A percentile compares a stretch with the other conserved stretches of the same genome.
Evolutionary conservation across 257 asterid species (phyloP).

Genomic region (Jaltomata sinuosa): DNA sequence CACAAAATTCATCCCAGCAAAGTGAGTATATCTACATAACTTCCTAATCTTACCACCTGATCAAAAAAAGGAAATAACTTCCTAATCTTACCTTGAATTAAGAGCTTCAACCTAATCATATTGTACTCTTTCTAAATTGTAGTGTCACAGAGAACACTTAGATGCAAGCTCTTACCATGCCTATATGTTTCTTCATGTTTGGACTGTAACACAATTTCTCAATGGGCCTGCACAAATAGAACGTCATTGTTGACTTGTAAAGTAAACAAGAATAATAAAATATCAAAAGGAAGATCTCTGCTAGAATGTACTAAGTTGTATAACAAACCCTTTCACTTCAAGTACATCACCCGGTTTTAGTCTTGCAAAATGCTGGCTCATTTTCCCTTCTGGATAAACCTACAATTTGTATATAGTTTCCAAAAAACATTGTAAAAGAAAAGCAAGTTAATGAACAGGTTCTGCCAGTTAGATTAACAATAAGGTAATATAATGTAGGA

Average conservation of each 20-base stretch:
- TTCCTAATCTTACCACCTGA: not conserved
- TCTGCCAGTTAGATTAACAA: not conserved
- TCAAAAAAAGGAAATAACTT: not conserved
- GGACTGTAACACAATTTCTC: slow-evolving; percentile 81
- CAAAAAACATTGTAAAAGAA: not conserved
- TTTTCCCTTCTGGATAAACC: slow-evolving; percentile 97
- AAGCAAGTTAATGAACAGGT: not conserved
- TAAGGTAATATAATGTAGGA: not conserved
- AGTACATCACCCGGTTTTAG: slow-evolving; percentile 89
- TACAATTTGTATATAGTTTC: slow-evolving; percentile 15
- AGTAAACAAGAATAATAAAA: not conserved
- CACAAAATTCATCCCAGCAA: not conserved
- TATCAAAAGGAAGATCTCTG: not conserved
- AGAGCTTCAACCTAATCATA: not conserved
- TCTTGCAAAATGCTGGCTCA: slow-evolving; percentile 96
- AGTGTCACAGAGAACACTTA: not conserved
- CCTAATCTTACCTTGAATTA: not conserved
- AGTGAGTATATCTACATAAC: not conserved
- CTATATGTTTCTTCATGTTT: slow-evolving; percentile 92
- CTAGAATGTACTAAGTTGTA: not conserved
- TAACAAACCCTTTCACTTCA: slow-evolving; percentile 87
- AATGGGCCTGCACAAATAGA: slow-evolving; percentile 60
- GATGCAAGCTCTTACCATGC: slow-evolving; percentile 65
- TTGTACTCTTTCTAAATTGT: not conserved
- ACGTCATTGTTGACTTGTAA: not conserved